Evolutionary conservation across 768 basidiomycete genomes (phyloP).

Genomic region (Suillus lakei): DNA sequence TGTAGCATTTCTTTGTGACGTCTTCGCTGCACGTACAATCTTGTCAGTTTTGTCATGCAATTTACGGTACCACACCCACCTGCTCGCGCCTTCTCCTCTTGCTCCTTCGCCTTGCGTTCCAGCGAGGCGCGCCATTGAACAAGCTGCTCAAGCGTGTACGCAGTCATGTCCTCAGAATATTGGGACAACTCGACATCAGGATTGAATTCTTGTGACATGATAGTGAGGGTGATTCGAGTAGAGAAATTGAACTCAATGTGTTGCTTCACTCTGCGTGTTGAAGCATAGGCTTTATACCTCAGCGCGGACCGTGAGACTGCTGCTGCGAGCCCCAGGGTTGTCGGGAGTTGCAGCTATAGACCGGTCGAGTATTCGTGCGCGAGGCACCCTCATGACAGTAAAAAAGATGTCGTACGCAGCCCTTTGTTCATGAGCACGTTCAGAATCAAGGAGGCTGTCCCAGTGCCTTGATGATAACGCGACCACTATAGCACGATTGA

Average conservation of each 20-base stretch:
- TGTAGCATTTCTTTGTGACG: neutral
- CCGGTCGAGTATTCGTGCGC: neutral
- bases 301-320: conserved; percentile 1
- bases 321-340: neutral
- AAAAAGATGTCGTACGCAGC: neutral
- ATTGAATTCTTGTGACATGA: neutral
- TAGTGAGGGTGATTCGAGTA: neutral
- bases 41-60: neutral
- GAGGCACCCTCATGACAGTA: conserved; percentile 1
- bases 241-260: neutral
- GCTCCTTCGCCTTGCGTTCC: conserved; percentile 4
- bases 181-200: neutral
- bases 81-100: conserved; percentile 7
- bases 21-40: neutral
- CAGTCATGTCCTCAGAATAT: conserved; percentile 7
- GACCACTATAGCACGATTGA: neutral
- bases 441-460: neutral
- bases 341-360: neutral
- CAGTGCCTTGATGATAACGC: conserved; percentile 1
- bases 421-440: neutral
- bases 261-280: neutral
- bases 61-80: neutral
- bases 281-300: conserved; percentile 4
- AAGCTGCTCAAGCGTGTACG: conserved; percentile 7
- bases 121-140: conserved; percentile 1